Conservation (phyloP, 2,329 filamentous ascomycete genomes). For the Coccinonectria pachysandricola region DNA sequence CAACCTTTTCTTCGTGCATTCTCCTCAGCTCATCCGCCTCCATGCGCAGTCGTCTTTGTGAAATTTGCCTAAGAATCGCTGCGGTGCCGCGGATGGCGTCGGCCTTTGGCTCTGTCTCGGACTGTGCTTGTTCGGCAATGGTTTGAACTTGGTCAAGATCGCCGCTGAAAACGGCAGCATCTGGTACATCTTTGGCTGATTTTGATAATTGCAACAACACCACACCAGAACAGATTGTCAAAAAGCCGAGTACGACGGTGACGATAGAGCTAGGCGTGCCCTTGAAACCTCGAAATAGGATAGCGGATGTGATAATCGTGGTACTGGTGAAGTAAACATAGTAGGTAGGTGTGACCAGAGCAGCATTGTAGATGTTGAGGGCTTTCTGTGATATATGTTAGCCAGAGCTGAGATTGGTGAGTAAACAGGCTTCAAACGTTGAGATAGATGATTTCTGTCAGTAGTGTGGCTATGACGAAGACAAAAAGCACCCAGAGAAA, state of each 20-base stretch:
- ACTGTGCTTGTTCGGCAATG: constrained; percentile 88
- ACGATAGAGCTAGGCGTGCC: constrained; percentile 70
- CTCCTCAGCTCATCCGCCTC: constrained; percentile 71
- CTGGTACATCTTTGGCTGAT: constrained; percentile 93
- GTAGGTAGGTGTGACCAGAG: constrained; percentile 93
- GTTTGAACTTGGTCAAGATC: constrained; percentile 93
- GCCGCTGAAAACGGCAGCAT: constrained; percentile 81
- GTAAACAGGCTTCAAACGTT: constrained; percentile 66
- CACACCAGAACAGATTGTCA: constrained; percentile 88
- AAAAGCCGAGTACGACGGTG: constrained; percentile 85
- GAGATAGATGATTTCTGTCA: constrained; percentile 90
- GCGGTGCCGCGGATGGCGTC: constrained; percentile 89
- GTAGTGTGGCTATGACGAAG: constrained; percentile 78
- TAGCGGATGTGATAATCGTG: constrained; percentile 86
- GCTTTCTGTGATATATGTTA: constrained; percentile 68
- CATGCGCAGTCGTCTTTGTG: constrained; percentile 61
- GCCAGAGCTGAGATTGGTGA: too few relatives aligned
- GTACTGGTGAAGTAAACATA: constrained; percentile 97
- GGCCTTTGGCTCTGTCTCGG: constrained; percentile 92
- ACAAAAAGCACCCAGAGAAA: constrained; percentile 87
- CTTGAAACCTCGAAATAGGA: constrained; percentile 90
- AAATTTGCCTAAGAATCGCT: constrained; percentile 77
- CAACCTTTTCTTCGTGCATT: constrained; percentile 66
- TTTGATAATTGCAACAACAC: constrained; percentile 93
- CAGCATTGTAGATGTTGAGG: constrained; percentile 91